Evolutionary conservation across 306 rosid genomes (phyloP).

Genomic region (Vigna angularis): DNA sequence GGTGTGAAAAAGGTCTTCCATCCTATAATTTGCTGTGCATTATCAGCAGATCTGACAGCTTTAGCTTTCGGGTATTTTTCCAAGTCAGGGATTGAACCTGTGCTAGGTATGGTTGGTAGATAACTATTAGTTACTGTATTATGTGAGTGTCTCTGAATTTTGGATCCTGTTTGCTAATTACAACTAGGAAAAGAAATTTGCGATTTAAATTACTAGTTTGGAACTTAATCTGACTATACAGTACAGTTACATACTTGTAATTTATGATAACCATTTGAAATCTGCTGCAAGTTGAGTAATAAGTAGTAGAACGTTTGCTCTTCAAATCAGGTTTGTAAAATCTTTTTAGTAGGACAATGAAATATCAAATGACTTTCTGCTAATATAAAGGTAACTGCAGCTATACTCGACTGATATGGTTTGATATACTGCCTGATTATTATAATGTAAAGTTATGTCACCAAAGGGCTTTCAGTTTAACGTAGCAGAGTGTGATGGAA

Average conservation of each 20-base stretch:
- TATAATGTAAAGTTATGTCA: background rate
- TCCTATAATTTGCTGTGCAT: conserved; percentile 91
- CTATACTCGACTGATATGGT: conserved; percentile 17
- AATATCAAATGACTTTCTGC: conserved; percentile 23
- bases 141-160: background rate
- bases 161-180: conserved; percentile 31
- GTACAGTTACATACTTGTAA: background rate
- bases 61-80: conserved; percentile 78
- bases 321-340: conserved; percentile 27
- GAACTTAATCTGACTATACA: conserved; percentile 18
- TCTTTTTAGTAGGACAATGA: conserved; percentile 14
- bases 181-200: conserved; percentile 6
- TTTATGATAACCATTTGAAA: conserved; percentile 25
- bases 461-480: background rate
- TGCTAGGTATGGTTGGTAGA: conserved; percentile 72
- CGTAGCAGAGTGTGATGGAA: background rate
- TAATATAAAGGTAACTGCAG: background rate
- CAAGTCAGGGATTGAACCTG: conserved; percentile 80
- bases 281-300: conserved; percentile 25
- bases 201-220: conserved; percentile 24
- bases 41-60: conserved; percentile 85
- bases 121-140: conserved; percentile 31
- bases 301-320: background rate
- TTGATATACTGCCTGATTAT: conserved; percentile 14
- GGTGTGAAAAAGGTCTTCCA: conserved; percentile 82